Evolutionary conservation across 192 early-diverging fungal genomes (phyloP), one percentile per base, ranked within the genome.

Genomic region (Haplosporangium gracile): DNA sequence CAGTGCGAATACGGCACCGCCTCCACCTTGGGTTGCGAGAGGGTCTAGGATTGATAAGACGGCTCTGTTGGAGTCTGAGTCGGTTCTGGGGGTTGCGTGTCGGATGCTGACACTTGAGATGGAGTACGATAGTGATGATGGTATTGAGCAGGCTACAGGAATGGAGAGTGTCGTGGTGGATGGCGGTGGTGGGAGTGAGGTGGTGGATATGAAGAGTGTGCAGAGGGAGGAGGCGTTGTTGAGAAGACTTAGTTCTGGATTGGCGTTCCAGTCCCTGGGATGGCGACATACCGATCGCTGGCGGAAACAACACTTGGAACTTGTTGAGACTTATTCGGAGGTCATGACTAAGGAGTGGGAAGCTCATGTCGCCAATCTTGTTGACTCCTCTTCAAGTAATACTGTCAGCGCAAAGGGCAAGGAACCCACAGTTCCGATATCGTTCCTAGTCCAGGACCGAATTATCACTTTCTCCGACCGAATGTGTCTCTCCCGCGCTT

Each of bases 71-170:
- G 51, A 69, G 6, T 75, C 76, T 8, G 84, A 77, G 4, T 81
- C 79, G 1, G 49, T 74, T 6, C 45, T 86, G 5, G 84, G 84
- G 1, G 70, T 80, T 34, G 68, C 75, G 1, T 77, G 79, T 34
- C 53, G 79, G 53, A 86, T 86, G 84, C 34, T 86, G 49, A 86
- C 84, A 2, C 76, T 86, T 1, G 84, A 86, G 71, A 74, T 86
- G 65, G 78, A 86, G 26, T 86, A 78, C 43, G 70, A 60, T 22
- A 22, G 8, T 36, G 68, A 73, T 8, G 78, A 51, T 11, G 70
- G 8, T 38, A 77, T 77, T 20, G 70, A 70, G 38, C 45, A 47
- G 47, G 53, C 29, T n/a, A 9, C 4, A 5, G 42, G 73, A 4
- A 32, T 39, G 42, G 51, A 74, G 0, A 18, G 15, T 22, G 18